phyloP scores from a whole-genome alignment of 176 grass and related monocot genomes.

The Ampelocalamus luodianensis region DNA sequence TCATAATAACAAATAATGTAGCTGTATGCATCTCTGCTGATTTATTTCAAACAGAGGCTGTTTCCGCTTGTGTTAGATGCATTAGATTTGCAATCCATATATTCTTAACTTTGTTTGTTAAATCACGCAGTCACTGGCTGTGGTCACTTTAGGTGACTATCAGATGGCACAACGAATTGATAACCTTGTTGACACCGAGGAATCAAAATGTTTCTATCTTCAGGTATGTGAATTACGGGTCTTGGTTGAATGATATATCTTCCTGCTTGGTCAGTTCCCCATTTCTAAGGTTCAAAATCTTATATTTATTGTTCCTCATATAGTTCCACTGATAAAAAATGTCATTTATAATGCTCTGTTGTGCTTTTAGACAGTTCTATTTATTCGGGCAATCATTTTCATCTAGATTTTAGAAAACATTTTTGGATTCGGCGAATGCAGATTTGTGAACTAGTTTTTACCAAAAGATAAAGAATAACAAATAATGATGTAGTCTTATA shows the following conservation, averaged over 20 bases:
- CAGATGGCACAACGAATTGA: conserved; percentile 99
- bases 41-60: conserved; percentile 24
- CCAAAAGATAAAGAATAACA: no score
- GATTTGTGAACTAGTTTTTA: no score
- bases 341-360: not conserved
- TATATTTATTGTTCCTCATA: not conserved
- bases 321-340: not conserved
- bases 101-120: conserved; percentile 30
- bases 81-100: conserved; percentile 5
- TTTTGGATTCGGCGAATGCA: no score
- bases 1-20: not conserved
- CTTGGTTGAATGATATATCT: conserved; percentile 32
- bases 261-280: not conserved
- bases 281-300: conserved; percentile 18
- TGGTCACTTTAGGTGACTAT: conserved; percentile 93
- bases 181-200: conserved; percentile 88
- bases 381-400: not conserved
- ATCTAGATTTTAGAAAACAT: not conserved
- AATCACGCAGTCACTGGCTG: conserved; percentile 77
- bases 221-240: conserved; percentile 56
- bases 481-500: no score
- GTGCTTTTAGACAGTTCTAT: conserved; percentile 13
- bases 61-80: conserved; percentile 25
- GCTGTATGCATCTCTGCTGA: not conserved
- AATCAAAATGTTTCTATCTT: conserved; percentile 96